phyloP scores from a whole-genome alignment of 2,329 filamentous ascomycete species.

The Colletotrichum somersetense region DNA sequence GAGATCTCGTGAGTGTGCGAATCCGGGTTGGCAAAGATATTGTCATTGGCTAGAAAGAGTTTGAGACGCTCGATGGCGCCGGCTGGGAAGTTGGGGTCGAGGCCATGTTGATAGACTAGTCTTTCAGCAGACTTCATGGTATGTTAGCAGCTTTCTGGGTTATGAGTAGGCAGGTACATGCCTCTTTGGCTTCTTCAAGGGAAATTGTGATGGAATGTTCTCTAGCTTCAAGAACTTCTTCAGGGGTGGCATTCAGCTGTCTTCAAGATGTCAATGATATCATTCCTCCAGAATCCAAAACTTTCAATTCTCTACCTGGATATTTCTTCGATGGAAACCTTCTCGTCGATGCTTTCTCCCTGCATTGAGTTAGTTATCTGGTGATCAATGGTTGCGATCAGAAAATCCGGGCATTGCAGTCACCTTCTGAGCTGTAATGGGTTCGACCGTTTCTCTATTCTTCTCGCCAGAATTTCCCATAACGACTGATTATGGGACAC shows the following conservation, averaged over 20 bases:
- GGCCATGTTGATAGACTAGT: slow-evolving; percentile 56
- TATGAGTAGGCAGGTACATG: neutral
- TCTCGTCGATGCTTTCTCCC: slow-evolving; percentile 22
- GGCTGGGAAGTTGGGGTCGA: slow-evolving; percentile 62
- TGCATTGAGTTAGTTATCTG: neutral
- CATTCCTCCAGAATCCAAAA: no score
- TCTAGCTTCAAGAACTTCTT: slow-evolving; percentile 46
- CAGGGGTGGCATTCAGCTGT: slow-evolving; percentile 45
- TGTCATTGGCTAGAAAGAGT: slow-evolving; percentile 51
- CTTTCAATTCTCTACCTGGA: slow-evolving; percentile 1
- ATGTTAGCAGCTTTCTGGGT: slow-evolving; percentile 24
- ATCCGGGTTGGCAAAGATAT: slow-evolving; percentile 44
- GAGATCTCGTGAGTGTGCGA: slow-evolving; percentile 47
- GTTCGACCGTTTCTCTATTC: slow-evolving; percentile 13
- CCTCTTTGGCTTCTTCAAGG: slow-evolving; percentile 20
- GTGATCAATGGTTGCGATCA: fast-evolving
- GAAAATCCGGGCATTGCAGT: neutral
- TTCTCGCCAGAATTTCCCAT: slow-evolving; percentile 19
- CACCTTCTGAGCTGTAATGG: slow-evolving; percentile 1
- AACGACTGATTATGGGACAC: no score
- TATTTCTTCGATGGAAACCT: slow-evolving; percentile 27
- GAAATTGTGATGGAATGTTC: slow-evolving; percentile 28
- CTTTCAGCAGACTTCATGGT: slow-evolving; percentile 39
- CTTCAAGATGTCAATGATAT: neutral
- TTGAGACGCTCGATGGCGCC: slow-evolving; percentile 56